Evolutionary conservation across 2,329 filamentous ascomycete genomes (phyloP), one percentile per base, ranked within the genome.

Genomic region (Colletotrichum gloeosporioides): DNA sequence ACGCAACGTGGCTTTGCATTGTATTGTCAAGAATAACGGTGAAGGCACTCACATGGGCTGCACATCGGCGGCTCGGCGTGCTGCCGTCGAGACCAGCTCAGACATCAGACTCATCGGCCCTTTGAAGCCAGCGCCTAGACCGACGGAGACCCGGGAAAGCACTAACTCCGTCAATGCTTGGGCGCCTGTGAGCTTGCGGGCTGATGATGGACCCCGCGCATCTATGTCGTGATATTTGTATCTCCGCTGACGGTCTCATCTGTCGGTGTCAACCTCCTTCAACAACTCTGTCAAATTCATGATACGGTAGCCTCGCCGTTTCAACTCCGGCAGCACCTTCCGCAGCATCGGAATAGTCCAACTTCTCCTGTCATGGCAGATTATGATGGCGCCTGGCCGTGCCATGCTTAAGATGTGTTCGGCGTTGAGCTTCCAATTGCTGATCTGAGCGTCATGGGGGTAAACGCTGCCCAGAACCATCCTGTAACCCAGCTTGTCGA

Each of bases 361-460:
- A n/a, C 89, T 87, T 81, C 96, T 89, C 78, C 95, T 85, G 86
- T 98, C 96, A 86, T 98, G 96, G 82, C 95, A 96, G 68, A 98
- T 93, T 77, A 98, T 93, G 73, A 98, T 93, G 32, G 91, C 93
- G 0, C 96, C 96, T 0, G 94, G 93, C 63, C 91, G 88, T 44
- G 94, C 88, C 93, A 96, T 95, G 85, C 94, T 95, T 79, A 98
- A 84, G 6, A 98, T 91, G 86, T 98, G 95, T 78, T 87, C 88
- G 9, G 95, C 93, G 84, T 98, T 98, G 69, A 96, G 79, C 78
- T 87, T 86, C 79, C 91, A 89, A 80, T 90, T 93, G 12, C 88
- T 88, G 74, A 98, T 93, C 88, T 98, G 95, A n/a, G 96, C 93
- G 85, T 98, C 96, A 86, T 98, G 95, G 7, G 96, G 96, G 85